phyloP scores from a whole-genome alignment of 2,329 filamentous ascomycete genomes.

The Aspergillus terreus region DNA sequence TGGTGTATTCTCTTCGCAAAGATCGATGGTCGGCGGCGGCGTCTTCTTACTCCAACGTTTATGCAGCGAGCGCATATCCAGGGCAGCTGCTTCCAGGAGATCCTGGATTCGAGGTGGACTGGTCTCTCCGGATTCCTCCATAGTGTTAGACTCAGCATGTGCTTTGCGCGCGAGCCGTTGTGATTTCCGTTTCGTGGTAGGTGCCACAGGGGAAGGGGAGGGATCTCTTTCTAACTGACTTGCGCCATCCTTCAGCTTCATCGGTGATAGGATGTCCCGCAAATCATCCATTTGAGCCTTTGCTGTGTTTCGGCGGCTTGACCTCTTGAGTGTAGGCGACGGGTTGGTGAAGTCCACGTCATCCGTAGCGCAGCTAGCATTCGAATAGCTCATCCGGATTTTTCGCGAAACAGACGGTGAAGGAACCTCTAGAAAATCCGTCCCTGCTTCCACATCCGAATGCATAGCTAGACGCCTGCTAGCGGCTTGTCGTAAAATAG shows the following conservation, averaged over 20 bases:
- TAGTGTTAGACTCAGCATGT: background rate
- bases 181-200: background rate
- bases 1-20: background rate
- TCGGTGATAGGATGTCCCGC: background rate
- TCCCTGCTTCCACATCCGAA: no score
- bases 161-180: background rate
- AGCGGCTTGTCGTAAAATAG: constrained; percentile 9
- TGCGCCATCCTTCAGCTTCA: background rate
- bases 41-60: background rate
- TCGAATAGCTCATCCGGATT: constrained; percentile 24
- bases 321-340: background rate
- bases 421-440: constrained; percentile 1
- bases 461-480: no score
- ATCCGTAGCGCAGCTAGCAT: constrained; percentile 10
- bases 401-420: constrained; percentile 4
- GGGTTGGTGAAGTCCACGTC: background rate
- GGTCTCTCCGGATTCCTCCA: background rate
- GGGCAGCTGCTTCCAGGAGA: background rate
- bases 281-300: background rate
- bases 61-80: background rate
- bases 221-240: background rate
- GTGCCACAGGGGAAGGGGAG: background rate
- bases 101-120: constrained; percentile 1
- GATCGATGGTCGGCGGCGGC: background rate
- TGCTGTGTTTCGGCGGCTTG: background rate